A percentile compares a stretch with the other conserved stretches of the same genome.
phyloP scores from a whole-genome alignment of 2,329 filamentous ascomycete species.

The Blastomyces emzantsi region DNA sequence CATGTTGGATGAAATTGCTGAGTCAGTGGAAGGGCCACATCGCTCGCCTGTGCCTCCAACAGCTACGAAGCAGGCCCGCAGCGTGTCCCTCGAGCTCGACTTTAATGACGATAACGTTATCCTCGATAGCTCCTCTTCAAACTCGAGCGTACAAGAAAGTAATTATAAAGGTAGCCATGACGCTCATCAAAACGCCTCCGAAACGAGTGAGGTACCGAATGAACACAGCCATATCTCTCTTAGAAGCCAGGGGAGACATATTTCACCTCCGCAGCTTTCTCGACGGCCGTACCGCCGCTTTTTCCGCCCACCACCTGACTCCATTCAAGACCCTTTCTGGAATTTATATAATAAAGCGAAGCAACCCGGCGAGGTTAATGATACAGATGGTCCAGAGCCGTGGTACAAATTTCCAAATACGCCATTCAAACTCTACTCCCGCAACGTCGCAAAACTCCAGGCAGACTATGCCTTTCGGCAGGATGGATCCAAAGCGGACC shows the following conservation, averaged over 20 bases:
- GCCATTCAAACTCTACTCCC: slow-evolving; percentile 32
- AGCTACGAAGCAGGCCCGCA: neutral
- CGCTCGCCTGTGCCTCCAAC: neutral
- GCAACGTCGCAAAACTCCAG: slow-evolving; percentile 26
- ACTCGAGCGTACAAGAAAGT: neutral
- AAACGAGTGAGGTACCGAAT: neutral
- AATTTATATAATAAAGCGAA: neutral
- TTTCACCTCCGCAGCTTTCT: neutral
- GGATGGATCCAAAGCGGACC: slow-evolving; percentile 13
- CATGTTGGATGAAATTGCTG: slow-evolving; percentile 2
- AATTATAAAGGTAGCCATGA: neutral
- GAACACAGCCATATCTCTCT: neutral
- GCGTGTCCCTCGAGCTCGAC: neutral
- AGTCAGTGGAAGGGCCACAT: neutral
- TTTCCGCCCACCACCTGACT: neutral
- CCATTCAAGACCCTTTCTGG: neutral
- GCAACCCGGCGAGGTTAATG: neutral
- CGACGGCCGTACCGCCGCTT: neutral
- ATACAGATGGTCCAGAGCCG: slow-evolving; percentile 1
- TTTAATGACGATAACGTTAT: neutral
- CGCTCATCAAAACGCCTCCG: neutral
- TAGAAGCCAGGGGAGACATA: neutral
- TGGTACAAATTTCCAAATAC: slow-evolving; percentile 32
- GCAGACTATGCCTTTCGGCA: slow-evolving; percentile 23
- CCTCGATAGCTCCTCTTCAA: neutral